Conservation (phyloP, 2,329 filamentous ascomycete genomes). For the Diaporthe citrichinensis region DNA sequence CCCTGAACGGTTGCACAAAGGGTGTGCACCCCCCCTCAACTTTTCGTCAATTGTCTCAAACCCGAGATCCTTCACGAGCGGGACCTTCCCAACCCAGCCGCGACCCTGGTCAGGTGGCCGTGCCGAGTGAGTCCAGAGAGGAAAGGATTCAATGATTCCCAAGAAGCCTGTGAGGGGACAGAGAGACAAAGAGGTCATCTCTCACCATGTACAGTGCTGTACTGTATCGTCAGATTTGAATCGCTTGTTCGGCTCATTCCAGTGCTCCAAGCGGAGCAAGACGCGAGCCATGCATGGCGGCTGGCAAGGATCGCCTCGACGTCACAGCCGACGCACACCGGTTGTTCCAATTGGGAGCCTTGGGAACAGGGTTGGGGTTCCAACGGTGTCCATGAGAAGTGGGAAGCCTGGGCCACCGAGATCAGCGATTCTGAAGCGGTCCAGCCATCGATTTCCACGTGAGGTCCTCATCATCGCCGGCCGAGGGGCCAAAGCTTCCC, state of each 20-base stretch:
- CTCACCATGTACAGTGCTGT: conserved; percentile 1
- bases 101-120: conserved; percentile 25
- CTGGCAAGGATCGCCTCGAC: conserved; percentile 37
- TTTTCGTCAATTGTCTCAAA: conserved; percentile 41
- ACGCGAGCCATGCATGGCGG: conserved; percentile 30
- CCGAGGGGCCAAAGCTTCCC: conserved; percentile 26
- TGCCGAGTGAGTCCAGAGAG: conserved; percentile 23
- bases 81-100: conserved; percentile 40
- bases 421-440: conserved; percentile 37
- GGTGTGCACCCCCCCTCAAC: conserved; percentile 33
- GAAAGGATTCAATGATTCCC: conserved; percentile 11
- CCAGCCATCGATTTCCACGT: conserved; percentile 41
- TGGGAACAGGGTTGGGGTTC: conserved; percentile 33
- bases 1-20: conserved; percentile 38
- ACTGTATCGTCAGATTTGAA: conserved; percentile 10
- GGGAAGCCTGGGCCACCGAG: conserved; percentile 32
- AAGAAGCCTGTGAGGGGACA: background rate
- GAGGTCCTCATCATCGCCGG: conserved; percentile 32
- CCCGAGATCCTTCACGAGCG: conserved; percentile 37
- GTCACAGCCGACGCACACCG: conserved; percentile 34
- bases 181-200: conserved; percentile 28
- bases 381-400: conserved; percentile 23
- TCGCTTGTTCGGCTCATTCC: conserved; percentile 21
- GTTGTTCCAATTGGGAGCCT: conserved; percentile 35
- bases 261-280: conserved; percentile 23